Evolutionary conservation across 495 filamentous ascomycete species (phyloP), one percentile per base, ranked within the genome.

Genomic region (Penicillium bialowiezense): DNA sequence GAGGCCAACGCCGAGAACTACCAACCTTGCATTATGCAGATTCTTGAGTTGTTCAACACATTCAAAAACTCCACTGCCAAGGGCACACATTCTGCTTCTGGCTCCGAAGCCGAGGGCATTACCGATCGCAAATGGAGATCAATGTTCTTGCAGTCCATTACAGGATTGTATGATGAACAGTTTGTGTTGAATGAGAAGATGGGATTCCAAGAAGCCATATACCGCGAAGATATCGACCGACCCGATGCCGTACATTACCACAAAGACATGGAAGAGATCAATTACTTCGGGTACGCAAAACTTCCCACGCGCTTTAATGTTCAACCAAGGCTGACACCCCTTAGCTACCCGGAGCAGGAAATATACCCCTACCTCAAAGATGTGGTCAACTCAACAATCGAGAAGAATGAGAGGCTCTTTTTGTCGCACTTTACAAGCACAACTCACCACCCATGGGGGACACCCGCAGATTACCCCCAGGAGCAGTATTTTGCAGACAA

Each of bases 1-100:
- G 71, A 74, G 45, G 54, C 61, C 18, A 53, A 61, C 13, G 38
- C 60, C 8, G 54, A 69, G 12, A 65, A 67, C 18, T 74, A 74
- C 23, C 71, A 74, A 43, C 71, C 71, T 2, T 74, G 71, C 43
- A 54, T 73, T 2, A 60, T 69, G 43, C 71, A 72, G 31, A 51
- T 74, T 7, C 44, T 73, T 13, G 60, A 69, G 1, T 45, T 64
- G 29, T 71, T 73, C 51, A 74, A 73, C 39, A 41, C 56, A 31
- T 51, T 67, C n/a, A 68, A 63, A 12, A 40, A 52, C 2, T 31
- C 37, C n/a, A 32, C 49, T 13, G 1, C 12, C 5, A 36, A 28
- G 14, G 3, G 12, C 0, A 18, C 14, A n/a, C 8, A 20, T n/a
- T n/a, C n/a, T n/a, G 15, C 12, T 5, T 14, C 39, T n/a, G 3